Conservation (phyloP, 108 stramenopile species). For the Cyclotella baltica region DNA sequence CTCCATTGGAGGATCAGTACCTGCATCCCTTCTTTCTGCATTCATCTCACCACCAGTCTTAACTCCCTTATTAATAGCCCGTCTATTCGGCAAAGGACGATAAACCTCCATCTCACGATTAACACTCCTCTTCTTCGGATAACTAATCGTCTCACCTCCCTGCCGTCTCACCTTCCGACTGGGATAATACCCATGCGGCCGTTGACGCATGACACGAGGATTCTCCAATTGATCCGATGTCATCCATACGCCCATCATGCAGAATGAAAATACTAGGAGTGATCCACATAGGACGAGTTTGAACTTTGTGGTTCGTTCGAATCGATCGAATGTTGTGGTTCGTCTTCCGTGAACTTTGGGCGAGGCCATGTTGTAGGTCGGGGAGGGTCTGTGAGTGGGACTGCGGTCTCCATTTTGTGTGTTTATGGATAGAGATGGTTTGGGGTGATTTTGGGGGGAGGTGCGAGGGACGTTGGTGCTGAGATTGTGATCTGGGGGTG, state of each 20-base stretch:
- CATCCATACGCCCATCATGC: slow-evolving; percentile 32
- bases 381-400: not conserved
- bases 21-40: not conserved
- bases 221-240: too few species aligned
- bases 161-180: not conserved
- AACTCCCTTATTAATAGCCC: not conserved
- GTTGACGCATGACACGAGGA: too few species aligned
- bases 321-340: not conserved
- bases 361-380: slow-evolving; percentile 11
- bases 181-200: not conserved
- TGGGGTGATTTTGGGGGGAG: not conserved
- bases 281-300: slow-evolving; percentile 19
- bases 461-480: not conserved
- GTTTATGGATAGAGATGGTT: not conserved
- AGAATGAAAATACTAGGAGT: slow-evolving; percentile 19
- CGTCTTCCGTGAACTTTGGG: slow-evolving; percentile 34
- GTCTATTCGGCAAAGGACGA: not conserved
- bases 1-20: not conserved
- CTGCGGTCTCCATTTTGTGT: not conserved
- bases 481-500: not conserved
- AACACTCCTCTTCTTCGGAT: not conserved
- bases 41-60: not conserved
- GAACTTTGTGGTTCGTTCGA: slow-evolving; percentile 19
- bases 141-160: not conserved
- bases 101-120: slow-evolving; percentile 25